phyloP scores from a whole-genome alignment of 1,284 basidiomycete genomes.

The Somion occarium region DNA sequence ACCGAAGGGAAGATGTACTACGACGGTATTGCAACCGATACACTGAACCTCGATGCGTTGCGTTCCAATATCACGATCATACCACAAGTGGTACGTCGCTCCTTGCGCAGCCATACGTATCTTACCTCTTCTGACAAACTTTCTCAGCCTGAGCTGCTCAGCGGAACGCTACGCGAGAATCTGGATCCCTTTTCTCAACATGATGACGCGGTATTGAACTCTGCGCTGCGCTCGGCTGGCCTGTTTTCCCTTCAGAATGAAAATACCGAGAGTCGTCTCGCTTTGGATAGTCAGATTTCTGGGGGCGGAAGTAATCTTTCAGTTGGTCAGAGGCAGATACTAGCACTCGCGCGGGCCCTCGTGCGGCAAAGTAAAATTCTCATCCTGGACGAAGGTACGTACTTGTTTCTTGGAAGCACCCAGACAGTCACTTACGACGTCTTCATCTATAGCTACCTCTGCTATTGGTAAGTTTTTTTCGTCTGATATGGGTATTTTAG shows the following conservation, averaged over 20 bases:
- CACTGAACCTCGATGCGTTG: conserved; percentile 58
- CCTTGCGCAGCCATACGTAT: neutral
- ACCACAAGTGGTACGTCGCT: conserved; percentile 30
- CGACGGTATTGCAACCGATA: conserved; percentile 26
- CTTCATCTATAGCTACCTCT: conserved; percentile 8
- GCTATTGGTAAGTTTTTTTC: conserved; percentile 5
- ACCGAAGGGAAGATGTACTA: conserved; percentile 41
- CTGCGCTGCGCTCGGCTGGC: conserved; percentile 38
- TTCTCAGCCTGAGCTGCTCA: conserved; percentile 59
- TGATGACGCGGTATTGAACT: conserved; percentile 60
- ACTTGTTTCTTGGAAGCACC: neutral
- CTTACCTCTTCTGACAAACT: neutral
- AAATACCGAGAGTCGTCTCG: conserved; percentile 42
- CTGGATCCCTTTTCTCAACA: conserved; percentile 71
- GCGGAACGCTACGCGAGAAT: conserved; percentile 52
- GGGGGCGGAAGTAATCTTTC: conserved; percentile 57
- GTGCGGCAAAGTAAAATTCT: conserved; percentile 54
- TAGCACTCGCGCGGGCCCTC: conserved; percentile 57
- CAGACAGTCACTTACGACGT: too few relatives aligned
- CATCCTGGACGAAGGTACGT: conserved; percentile 54
- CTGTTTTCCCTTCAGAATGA: conserved; percentile 48
- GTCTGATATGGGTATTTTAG: neutral
- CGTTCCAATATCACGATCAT: conserved; percentile 46
- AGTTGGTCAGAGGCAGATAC: conserved; percentile 52
- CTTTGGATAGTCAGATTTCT: conserved; percentile 47